Evolutionary conservation across 441 rosid genomes (phyloP).

Genomic region (Theobroma grandiflorum): DNA sequence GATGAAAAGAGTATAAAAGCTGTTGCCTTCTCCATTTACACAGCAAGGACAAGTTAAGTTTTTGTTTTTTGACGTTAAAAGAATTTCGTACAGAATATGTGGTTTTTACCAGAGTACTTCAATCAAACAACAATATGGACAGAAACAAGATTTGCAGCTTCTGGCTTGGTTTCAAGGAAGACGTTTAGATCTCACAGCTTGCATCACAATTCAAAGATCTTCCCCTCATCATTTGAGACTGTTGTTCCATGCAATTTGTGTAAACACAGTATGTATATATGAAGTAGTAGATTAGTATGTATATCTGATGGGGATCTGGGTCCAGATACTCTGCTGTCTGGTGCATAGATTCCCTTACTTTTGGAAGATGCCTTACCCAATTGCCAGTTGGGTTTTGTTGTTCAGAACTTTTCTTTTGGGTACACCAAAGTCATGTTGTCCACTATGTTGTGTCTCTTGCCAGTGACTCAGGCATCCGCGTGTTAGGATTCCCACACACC

Average conservation of each 20-base stretch:
- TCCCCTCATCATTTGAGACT: background rate
- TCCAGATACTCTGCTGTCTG: slow-evolving; percentile 15
- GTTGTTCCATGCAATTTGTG: background rate
- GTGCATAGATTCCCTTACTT: slow-evolving; percentile 10
- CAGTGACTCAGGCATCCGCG: background rate
- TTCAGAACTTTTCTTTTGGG: slow-evolving; percentile 4
- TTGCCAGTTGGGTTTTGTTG: slow-evolving; percentile 7
- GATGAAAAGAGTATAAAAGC: no score
- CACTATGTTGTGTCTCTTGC: slow-evolving; percentile 25
- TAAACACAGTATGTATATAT: background rate
- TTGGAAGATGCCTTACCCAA: slow-evolving; percentile 7
- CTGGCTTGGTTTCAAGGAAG: background rate
- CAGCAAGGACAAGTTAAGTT: background rate
- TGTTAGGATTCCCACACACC: slow-evolving; percentile 21
- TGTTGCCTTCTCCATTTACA: no score
- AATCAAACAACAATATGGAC: background rate
- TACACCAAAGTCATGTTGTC: slow-evolving; percentile 20
- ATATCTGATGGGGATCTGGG: slow-evolving; percentile 21
- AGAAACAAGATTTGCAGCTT: slow-evolving; percentile 8
- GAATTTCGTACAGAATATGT: slow-evolving; percentile 8
- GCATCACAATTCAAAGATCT: background rate
- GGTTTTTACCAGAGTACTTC: background rate
- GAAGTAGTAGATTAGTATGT: background rate
- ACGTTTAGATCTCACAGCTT: background rate
- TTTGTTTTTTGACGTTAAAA: background rate